Evolutionary conservation across 495 filamentous ascomycete genomes (phyloP).

Genomic region (Talaromyces ruber): DNA sequence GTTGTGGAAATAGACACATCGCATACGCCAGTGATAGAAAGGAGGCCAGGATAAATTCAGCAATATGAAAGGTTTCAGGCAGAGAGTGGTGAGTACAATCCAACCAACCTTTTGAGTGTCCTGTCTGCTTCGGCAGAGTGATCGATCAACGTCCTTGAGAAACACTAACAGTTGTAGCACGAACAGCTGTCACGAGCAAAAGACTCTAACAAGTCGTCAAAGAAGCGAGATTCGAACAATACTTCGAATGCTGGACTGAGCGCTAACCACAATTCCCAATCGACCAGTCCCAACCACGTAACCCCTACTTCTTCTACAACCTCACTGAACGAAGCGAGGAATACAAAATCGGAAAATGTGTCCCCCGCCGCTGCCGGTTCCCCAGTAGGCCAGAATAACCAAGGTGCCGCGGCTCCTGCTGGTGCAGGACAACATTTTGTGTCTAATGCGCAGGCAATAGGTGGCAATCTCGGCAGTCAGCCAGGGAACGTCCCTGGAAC

Average conservation of each 20-base stretch:
- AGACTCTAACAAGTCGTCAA: slow-evolving; percentile 83
- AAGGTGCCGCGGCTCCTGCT: slow-evolving; percentile 31
- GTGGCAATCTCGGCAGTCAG: slow-evolving; percentile 26
- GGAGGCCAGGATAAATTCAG: background rate
- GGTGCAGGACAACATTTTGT: slow-evolving; percentile 20
- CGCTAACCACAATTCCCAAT: slow-evolving; percentile 40
- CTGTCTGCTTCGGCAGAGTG: slow-evolving; percentile 8
- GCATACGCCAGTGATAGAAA: background rate
- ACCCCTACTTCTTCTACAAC: slow-evolving; percentile 83
- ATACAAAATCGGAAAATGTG: slow-evolving; percentile 68
- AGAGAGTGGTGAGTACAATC: slow-evolving; percentile 79
- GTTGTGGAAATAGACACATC: background rate
- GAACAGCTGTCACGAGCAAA: slow-evolving; percentile 93
- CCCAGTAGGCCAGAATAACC: slow-evolving; percentile 20
- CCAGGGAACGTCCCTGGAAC: slow-evolving; percentile 55
- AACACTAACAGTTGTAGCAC: slow-evolving; percentile 42
- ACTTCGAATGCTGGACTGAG: slow-evolving; percentile 25
- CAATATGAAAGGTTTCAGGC: slow-evolving; percentile 96
- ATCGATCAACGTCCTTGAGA: background rate
- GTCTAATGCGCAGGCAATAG: slow-evolving; percentile 19
- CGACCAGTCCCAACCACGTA: slow-evolving; percentile 52
- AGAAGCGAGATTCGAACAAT: slow-evolving; percentile 82
- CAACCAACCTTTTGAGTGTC: background rate
- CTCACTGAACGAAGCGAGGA: slow-evolving; percentile 74
- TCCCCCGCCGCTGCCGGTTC: slow-evolving; percentile 28